Evolutionary conservation across 371 early-diverging fungal genomes (phyloP).

Genomic region (Smittium mucronatum): DNA sequence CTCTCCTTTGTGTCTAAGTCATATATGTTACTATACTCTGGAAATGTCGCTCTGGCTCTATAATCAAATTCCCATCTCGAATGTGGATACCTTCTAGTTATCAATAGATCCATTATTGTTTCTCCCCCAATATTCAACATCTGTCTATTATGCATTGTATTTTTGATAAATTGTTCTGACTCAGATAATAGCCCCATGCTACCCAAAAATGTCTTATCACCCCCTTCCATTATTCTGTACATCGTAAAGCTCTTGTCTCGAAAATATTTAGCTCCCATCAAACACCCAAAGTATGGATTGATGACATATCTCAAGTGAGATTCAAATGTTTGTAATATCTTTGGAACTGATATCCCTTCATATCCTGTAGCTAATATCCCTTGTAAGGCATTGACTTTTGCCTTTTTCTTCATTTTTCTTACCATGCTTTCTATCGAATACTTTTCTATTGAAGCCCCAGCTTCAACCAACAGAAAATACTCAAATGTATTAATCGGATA

Average conservation of each 20-base stretch:
- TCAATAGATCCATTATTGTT: not conserved
- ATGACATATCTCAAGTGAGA: conserved; percentile 25
- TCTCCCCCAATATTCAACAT: not conserved
- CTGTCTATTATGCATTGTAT: conserved; percentile 3
- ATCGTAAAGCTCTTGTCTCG: conserved; percentile 27
- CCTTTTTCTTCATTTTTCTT: conserved; percentile 21
- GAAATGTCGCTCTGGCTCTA: not conserved
- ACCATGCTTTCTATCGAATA: conserved; percentile 27
- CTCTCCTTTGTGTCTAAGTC: not conserved
- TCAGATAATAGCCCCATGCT: not conserved
- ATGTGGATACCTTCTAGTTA: not conserved
- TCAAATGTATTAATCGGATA: conserved; percentile 15
- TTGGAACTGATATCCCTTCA: conserved; percentile 20
- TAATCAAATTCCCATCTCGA: not conserved
- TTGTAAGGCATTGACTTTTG: conserved; percentile 19
- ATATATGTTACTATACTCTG: not conserved
- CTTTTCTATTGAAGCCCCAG: conserved; percentile 21
- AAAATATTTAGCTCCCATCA: conserved; percentile 20
- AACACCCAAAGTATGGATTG: conserved; percentile 25
- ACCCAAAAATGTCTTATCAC: not conserved
- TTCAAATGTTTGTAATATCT: conserved; percentile 22
- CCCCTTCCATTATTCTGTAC: conserved; percentile 18
- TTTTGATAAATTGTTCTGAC: not conserved
- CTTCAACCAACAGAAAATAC: conserved; percentile 25
- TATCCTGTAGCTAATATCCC: conserved; percentile 24